A percentile compares a stretch with the other conserved stretches of the same genome.
Evolutionary conservation across 352 stramenopile species (phyloP).

Genomic region (Phytophthora cajani): DNA sequence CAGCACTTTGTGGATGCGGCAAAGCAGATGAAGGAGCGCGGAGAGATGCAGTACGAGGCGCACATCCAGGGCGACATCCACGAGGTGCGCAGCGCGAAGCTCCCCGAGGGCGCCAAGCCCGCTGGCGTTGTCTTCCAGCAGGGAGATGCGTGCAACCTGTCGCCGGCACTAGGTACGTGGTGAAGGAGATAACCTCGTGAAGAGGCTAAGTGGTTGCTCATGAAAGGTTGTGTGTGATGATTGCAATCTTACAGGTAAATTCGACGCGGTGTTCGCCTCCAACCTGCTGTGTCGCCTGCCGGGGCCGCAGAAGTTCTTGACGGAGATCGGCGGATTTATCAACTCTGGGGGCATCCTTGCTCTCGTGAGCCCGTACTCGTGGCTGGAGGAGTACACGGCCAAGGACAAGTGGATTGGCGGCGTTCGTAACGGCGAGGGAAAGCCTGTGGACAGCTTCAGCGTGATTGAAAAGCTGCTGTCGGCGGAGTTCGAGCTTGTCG

Average conservation of each 20-base stretch:
- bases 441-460: conserved; percentile 72
- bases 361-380: conserved; percentile 97
- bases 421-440: conserved; percentile 43
- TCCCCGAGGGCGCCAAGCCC: conserved; percentile 70
- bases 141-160: conserved; percentile 94
- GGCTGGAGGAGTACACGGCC: conserved; percentile 97
- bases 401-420: conserved; percentile 89
- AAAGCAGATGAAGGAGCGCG: conserved; percentile 85
- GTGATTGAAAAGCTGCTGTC: conserved; percentile 65
- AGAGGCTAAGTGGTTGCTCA: not conserved
- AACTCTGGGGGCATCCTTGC: conserved; percentile 93
- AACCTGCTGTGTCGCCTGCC: conserved; percentile 97
- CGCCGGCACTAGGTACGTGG: conserved; percentile 64
- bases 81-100: conserved; percentile 55
- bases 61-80: conserved; percentile 91
- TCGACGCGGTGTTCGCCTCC: conserved; percentile 95
- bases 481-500: conserved; percentile 79
- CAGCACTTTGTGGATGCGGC: conserved; percentile 89
- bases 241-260: conserved; percentile 60
- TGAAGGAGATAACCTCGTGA: not conserved
- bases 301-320: conserved; percentile 91
- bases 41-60: conserved; percentile 85
- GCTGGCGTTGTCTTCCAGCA: conserved; percentile 90
- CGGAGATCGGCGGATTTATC: conserved; percentile 85
- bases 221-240: conserved; percentile 4